These are phyloP conservation scores for Eucalyptus curtisii DNA, from an alignment of 345 rosid genomes.

Conservation along the genomic window DNA sequence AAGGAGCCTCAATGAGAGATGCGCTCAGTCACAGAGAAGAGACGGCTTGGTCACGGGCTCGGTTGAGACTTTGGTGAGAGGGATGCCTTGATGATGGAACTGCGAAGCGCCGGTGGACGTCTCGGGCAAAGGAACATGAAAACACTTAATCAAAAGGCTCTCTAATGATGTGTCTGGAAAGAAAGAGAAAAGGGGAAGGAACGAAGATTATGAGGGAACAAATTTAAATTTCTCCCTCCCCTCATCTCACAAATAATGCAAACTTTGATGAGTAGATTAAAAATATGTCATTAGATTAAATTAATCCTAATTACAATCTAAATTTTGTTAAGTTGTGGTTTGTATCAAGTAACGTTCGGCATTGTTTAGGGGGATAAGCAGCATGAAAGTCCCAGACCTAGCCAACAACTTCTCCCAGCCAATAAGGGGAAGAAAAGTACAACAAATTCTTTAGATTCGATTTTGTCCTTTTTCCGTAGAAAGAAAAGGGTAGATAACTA, in stretches of 20 bases:
- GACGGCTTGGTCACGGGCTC: no score
- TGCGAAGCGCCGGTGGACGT: no score
- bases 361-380: not conserved
- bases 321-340: not conserved
- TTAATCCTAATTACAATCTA: not conserved
- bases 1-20: no score
- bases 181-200: no score
- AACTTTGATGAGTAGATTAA: not conserved
- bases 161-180: no score
- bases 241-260: not conserved
- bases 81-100: no score
- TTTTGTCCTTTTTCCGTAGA: not conserved
- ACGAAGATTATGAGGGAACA: not conserved
- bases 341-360: not conserved
- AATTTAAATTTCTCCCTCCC: not conserved
- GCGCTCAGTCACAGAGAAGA: no score
- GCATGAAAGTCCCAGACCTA: not conserved
- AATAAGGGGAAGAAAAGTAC: not conserved
- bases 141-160: no score
- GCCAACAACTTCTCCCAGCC: not conserved
- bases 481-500: not conserved
- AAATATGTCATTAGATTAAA: not conserved
- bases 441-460: not conserved
- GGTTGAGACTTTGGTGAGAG: no score
- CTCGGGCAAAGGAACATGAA: no score